These are phyloP conservation scores for Pyrenophora tritici-repentis DNA, from an alignment of 2,329 filamentous ascomycete species.

Conservation along the genomic window DNA sequence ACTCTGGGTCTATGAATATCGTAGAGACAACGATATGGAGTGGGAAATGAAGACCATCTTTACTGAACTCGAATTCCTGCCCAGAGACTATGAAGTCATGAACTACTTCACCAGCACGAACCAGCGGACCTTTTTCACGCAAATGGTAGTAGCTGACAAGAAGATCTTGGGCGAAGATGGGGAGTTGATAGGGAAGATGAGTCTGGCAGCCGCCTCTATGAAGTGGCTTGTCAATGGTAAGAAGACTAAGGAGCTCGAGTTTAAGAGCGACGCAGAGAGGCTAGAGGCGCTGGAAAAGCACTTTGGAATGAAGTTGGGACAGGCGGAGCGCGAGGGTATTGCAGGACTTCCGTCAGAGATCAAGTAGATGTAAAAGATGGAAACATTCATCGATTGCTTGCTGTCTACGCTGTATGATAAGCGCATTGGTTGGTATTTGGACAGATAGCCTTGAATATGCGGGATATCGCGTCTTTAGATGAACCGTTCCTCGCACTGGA, in stretches of 20 bases:
- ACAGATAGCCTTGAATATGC: neutral
- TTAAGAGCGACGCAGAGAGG: constrained; percentile 51
- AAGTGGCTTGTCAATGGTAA: constrained; percentile 53
- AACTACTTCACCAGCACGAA: constrained; percentile 45
- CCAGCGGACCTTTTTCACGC: constrained; percentile 40
- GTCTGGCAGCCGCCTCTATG: constrained; percentile 51
- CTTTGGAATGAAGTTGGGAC: constrained; percentile 51
- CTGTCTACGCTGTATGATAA: constrained; percentile 17
- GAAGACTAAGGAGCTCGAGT: constrained; percentile 48
- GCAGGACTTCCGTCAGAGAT: constrained; percentile 42
- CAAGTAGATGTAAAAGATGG: constrained; percentile 21
- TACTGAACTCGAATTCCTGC: constrained; percentile 50
- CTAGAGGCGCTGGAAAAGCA: constrained; percentile 51
- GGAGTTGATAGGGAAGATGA: constrained; percentile 46
- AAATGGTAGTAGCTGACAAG: constrained; percentile 52
- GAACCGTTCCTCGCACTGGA: constrained; percentile 47
- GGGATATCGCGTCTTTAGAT: constrained; percentile 22
- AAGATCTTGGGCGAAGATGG: constrained; percentile 53
- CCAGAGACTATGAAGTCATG: constrained; percentile 39
- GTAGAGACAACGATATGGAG: constrained; percentile 45
- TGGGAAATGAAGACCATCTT: constrained; percentile 71
- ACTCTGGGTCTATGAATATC: constrained; percentile 52
- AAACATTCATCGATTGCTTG: constrained; percentile 20
- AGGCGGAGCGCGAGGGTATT: constrained; percentile 48
- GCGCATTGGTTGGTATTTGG: constrained; percentile 4